Conservation (phyloP, 169 alveolate species). For the Plasmodium inui region DNA sequence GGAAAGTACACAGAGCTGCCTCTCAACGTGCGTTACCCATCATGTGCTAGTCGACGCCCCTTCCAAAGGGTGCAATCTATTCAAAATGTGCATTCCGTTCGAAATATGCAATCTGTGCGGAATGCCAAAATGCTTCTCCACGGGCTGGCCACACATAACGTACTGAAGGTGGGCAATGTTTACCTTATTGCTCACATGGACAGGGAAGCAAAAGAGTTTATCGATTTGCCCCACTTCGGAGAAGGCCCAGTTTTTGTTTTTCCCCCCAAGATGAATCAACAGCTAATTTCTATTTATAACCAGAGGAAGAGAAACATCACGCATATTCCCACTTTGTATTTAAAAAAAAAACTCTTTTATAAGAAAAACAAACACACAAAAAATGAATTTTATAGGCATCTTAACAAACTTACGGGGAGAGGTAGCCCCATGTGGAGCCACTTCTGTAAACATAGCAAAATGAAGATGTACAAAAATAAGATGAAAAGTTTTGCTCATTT, state of each 20-base stretch:
- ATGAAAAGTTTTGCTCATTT: conserved; percentile 22
- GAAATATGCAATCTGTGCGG: not conserved
- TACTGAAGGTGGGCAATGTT: conserved; percentile 17
- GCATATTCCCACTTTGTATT: conserved; percentile 10
- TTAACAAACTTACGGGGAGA: not conserved
- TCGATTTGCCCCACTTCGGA: not conserved
- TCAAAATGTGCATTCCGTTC: not conserved
- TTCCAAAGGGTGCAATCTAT: not conserved
- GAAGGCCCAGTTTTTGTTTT: not conserved
- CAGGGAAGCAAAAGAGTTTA: not conserved
- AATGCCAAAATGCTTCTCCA: conserved; percentile 8
- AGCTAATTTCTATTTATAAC: not conserved
- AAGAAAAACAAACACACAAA: conserved; percentile 38
- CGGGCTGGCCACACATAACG: not conserved
- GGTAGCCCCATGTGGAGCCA: not conserved
- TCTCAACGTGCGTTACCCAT: not conserved
- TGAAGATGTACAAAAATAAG: conserved; percentile 32
- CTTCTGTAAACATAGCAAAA: conserved; percentile 25
- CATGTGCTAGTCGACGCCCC: not conserved
- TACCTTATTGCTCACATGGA: conserved; percentile 18
- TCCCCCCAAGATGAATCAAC: not conserved
- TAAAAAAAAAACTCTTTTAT: conserved; percentile 22
- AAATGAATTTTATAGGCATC: conserved; percentile 10
- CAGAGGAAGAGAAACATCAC: not conserved
- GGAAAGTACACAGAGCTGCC: conserved; percentile 4